These are phyloP conservation scores for Deakozyma indianensis DNA, from an alignment of 805 yeast genomes.

Conservation along the genomic window DNA sequence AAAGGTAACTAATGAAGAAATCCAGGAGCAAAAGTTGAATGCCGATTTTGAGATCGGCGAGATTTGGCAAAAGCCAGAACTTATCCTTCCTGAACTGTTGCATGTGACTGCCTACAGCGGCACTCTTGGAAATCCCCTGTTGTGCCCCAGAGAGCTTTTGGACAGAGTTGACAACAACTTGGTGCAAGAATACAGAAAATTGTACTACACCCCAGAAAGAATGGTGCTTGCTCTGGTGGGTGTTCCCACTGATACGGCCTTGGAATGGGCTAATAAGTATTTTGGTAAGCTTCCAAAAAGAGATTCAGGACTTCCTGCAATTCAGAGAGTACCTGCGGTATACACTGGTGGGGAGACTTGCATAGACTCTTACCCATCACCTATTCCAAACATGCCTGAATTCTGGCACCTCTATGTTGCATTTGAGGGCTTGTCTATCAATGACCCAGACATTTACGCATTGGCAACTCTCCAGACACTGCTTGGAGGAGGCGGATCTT, in stretches of 20 bases:
- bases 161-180: constrained; percentile 37
- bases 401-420: constrained; percentile 76
- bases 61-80: constrained; percentile 69
- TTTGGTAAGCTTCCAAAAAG: constrained; percentile 45
- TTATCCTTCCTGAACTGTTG: constrained; percentile 77
- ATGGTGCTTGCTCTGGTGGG: constrained; percentile 83
- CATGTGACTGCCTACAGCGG: constrained; percentile 71
- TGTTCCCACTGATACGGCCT: constrained; percentile 54
- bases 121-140: constrained; percentile 74
- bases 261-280: constrained; percentile 43
- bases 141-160: constrained; percentile 63
- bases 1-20: constrained; percentile 47
- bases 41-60: constrained; percentile 75
- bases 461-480: constrained; percentile 80
- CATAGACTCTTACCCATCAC: constrained; percentile 33
- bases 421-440: constrained; percentile 75
- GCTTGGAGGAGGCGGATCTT: constrained; percentile 94
- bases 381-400: constrained; percentile 58
- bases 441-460: constrained; percentile 78
- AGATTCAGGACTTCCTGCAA: constrained; percentile 4
- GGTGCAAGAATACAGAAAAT: constrained; percentile 44
- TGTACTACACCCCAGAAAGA: constrained; percentile 64
- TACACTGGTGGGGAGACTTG: constrained; percentile 49
- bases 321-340: constrained; percentile 23
- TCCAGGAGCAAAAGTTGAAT: constrained; percentile 56